Percentiles rank a stretch among this genome's conserved stretches.
These are phyloP conservation scores for Leccinum solheimii DNA, from an alignment of 1,284 basidiomycete species.

Conservation along the genomic window DNA sequence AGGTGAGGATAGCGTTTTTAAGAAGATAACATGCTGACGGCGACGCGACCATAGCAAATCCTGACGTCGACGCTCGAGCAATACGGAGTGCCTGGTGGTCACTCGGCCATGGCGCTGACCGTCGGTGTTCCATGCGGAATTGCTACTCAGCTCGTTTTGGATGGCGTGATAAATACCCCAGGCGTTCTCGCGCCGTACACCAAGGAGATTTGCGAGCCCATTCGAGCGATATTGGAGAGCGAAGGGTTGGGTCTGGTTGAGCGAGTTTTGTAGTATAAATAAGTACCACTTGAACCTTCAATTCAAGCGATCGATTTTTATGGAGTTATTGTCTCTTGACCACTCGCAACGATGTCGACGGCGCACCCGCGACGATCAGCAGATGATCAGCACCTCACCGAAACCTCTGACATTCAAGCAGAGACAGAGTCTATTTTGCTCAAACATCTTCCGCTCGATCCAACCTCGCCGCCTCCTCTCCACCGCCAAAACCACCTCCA, in stretches of 20 bases:
- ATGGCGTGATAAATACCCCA: conserved; percentile 73
- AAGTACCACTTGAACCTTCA: background rate
- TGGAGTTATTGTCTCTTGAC: background rate
- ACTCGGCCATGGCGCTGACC: conserved; percentile 91
- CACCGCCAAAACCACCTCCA: conserved; percentile 65
- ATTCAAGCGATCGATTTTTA: background rate
- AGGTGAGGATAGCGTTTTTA: conserved; percentile 43
- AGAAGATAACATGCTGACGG: conserved; percentile 14
- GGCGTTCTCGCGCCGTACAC: conserved; percentile 91
- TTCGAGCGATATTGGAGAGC: conserved; percentile 75
- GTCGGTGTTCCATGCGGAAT: conserved; percentile 96
- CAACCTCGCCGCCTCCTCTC: conserved; percentile 38
- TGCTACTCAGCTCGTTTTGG: conserved; percentile 82
- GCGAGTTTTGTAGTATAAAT: conserved; percentile 48
- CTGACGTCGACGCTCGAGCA: conserved; percentile 91
- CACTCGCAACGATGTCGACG: conserved; percentile 17
- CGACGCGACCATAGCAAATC: conserved; percentile 57
- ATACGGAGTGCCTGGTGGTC: conserved; percentile 82
- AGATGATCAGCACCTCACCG: conserved; percentile 60
- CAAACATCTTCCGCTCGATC: conserved; percentile 42
- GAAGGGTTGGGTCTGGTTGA: conserved; percentile 86
- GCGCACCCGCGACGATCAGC: conserved; percentile 37
- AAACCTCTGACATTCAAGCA: conserved; percentile 63
- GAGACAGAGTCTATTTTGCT: conserved; percentile 68
- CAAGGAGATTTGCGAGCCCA: conserved; percentile 83